Evolutionary conservation across 805 yeast species (phyloP), one percentile per base, ranked within the genome.

Genomic region (Blastobotrys americana): DNA sequence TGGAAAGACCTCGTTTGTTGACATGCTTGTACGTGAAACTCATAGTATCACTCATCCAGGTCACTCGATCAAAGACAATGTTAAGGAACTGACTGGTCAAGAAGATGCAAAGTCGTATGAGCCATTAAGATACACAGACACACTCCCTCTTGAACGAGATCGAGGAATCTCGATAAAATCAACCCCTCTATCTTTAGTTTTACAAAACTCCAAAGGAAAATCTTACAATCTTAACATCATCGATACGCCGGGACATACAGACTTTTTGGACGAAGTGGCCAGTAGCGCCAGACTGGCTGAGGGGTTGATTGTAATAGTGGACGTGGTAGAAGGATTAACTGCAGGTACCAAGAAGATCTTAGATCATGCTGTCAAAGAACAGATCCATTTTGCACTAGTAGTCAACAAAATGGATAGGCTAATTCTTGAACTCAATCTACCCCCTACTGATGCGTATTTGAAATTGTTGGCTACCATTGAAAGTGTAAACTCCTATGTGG

Each of bases 241-340:
- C 0, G 99, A 94, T 56, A 70, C 95, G 0, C 99, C 99, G 0
- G 99, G 99, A 0, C 97, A 93, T 62, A 74, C 76, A 0, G 81
- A 87, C 56, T 93, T 93, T 56, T 65, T 70, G 22, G 96, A 87
- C 57, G 97, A 93, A 53, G 64, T 77, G 3, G 71, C 77, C 0
- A 71, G 76, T 0, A 73, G 84, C 0, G 60, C 80, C 6, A 61
- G 76, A 18, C 67, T 80, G 0, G 73, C 74, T 0, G 97, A 93
- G 51, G 77, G 82, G 2, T 77, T 76, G 0, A 65, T 82, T 0
- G 60, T 88, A 1, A 84, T 86, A 1, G 69, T 90, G n/a, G 98
- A 93, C 59, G 80, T 73, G 1, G 80, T 87, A 1, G 96, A 90
- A 59, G 97, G 97, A 0, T 59, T 87, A 3, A 75, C 83, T 0